A percentile compares a stretch with the other conserved stretches of the same genome.
phyloP scores from a whole-genome alignment of 352 stramenopile species.

The Globisporangium paddicum region DNA sequence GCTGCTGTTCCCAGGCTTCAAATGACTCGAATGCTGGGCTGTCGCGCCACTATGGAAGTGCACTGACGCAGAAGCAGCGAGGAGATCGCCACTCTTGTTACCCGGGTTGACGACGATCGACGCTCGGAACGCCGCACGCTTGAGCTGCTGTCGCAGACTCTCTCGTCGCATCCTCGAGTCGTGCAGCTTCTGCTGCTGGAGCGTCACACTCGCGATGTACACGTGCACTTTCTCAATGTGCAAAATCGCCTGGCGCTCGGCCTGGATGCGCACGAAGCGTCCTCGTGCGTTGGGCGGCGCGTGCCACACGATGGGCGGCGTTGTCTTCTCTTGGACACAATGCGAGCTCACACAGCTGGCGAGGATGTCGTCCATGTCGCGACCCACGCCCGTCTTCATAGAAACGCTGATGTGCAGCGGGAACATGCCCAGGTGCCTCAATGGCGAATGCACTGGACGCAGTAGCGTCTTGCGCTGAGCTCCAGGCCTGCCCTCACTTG shows the following conservation, averaged over 20 bases:
- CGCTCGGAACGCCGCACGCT: constrained; percentile 50
- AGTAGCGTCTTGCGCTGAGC: constrained; percentile 2
- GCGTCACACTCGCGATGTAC: constrained; percentile 22
- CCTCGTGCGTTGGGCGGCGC: constrained; percentile 47
- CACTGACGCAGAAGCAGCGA: not conserved
- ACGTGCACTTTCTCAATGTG: constrained; percentile 63
- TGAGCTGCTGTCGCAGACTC: constrained; percentile 29
- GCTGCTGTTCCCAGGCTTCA: not conserved
- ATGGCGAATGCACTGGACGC: constrained; percentile 4
- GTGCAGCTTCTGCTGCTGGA: constrained; percentile 17
- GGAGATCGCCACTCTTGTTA: not conserved
- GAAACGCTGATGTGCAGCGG: constrained; percentile 52
- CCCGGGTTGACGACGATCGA: constrained; percentile 33
- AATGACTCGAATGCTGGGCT: not conserved
- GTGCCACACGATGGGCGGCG: constrained; percentile 35
- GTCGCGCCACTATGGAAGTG: not conserved
- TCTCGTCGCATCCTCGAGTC: constrained; percentile 18
- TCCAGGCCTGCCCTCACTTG: not conserved
- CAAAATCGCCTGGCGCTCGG: constrained; percentile 32
- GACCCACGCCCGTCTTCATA: constrained; percentile 58
- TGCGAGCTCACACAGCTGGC: constrained; percentile 40
- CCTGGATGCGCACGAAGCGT: constrained; percentile 57
- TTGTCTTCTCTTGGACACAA: constrained; percentile 22
- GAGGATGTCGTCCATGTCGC: constrained; percentile 55
- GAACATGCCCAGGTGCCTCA: constrained; percentile 25